These are phyloP conservation scores for Trichoderma sp. DNA, from an alignment of 2,329 filamentous ascomycete species.

Conservation along the genomic window DNA sequence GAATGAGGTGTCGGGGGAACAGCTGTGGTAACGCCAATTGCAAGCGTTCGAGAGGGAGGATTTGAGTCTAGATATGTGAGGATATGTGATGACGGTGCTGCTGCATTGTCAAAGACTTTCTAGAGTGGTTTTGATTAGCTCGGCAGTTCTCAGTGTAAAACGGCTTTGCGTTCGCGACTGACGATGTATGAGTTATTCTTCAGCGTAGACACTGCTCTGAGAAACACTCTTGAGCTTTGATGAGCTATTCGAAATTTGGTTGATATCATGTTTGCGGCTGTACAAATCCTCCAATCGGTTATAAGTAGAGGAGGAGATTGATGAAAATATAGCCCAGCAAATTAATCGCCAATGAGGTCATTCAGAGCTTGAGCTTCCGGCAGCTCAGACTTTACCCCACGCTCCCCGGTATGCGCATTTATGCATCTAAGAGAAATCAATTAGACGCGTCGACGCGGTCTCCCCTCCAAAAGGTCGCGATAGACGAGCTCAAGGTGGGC, in stretches of 20 bases:
- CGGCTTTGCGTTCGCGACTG: slow-evolving; percentile 28
- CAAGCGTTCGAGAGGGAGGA: slow-evolving; percentile 52
- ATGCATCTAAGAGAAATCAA: slow-evolving; percentile 35
- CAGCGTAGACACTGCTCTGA: slow-evolving; percentile 45
- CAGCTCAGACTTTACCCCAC: slow-evolving; percentile 19
- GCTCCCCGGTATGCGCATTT: slow-evolving; percentile 19
- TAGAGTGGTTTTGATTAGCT: slow-evolving; percentile 32
- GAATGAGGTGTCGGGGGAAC: slow-evolving; percentile 61
- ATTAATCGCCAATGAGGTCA: slow-evolving; percentile 33
- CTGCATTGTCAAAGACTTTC: slow-evolving; percentile 57
- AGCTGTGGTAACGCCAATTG: slow-evolving; percentile 58
- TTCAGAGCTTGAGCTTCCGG: slow-evolving; percentile 16
- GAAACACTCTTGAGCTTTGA: slow-evolving; percentile 24
- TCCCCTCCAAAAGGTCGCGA: slow-evolving; percentile 18
- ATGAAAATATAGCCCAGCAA: neutral
- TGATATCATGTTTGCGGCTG: slow-evolving; percentile 28
- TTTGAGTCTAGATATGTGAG: slow-evolving; percentile 59
- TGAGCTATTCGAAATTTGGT: slow-evolving; percentile 27
- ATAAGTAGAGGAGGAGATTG: neutral
- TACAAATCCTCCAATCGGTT: neutral
- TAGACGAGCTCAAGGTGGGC: neutral
- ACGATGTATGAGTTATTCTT: slow-evolving; percentile 55
- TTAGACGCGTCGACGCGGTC: slow-evolving; percentile 42
- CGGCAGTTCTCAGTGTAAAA: slow-evolving; percentile 41
- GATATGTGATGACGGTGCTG: slow-evolving; percentile 47